These are phyloP conservation scores for Nothophoma quercina DNA, from an alignment of 2,329 filamentous ascomycete species.

Conservation along the genomic window DNA sequence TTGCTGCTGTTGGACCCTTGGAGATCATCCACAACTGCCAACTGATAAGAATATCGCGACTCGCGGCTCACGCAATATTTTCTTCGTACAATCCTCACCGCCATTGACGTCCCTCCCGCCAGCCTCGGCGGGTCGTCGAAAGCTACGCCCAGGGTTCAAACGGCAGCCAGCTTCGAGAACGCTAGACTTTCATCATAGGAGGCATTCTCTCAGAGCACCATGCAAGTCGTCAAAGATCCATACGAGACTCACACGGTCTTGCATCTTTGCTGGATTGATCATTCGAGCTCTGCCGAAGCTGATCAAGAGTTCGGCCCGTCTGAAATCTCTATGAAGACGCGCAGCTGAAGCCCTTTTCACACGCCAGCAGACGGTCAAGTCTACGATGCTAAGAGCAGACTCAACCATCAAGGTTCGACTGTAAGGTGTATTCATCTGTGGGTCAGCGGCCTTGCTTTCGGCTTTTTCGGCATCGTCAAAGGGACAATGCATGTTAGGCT, in stretches of 20 bases:
- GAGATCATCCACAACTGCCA: constrained; percentile 3
- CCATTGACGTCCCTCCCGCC: neutral
- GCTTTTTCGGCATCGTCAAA: neutral
- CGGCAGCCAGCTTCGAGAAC: no score
- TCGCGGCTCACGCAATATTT: constrained; percentile 10
- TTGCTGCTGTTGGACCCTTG: constrained; percentile 8
- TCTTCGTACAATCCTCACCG: constrained; percentile 4
- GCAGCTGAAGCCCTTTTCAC: no score
- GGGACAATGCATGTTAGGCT: neutral
- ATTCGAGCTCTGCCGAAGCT: no score
- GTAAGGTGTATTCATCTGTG: neutral
- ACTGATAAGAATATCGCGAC: constrained; percentile 16
- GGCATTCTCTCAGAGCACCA: no score
- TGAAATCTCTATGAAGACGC: no score
- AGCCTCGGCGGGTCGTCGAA: constrained; percentile 1
- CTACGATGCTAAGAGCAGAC: neutral
- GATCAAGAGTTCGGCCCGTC: no score
- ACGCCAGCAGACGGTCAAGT: no score
- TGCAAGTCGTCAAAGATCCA: no score
- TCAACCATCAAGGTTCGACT: neutral
- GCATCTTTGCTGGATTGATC: no score
- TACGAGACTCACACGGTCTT: no score
- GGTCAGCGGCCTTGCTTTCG: neutral
- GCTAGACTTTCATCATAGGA: no score
- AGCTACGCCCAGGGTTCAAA: no score